These are phyloP conservation scores for Colletotrichum sp. DNA, from an alignment of 2,329 filamentous ascomycete genomes.

Conservation along the genomic window DNA sequence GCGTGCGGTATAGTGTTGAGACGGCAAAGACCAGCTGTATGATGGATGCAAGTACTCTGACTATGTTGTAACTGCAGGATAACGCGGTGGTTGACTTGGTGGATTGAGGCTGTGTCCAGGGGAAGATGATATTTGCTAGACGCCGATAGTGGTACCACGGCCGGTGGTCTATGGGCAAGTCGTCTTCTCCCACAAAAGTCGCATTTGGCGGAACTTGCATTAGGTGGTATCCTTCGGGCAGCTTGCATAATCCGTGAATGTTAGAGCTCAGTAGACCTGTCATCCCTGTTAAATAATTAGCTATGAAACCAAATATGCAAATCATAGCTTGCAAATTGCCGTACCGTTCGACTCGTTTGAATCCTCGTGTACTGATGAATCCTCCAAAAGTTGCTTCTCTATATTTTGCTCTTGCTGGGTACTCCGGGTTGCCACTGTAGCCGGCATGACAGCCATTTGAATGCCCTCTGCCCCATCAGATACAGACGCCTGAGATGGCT, in stretches of 20 bases:
- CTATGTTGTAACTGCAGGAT: rapidly evolving
- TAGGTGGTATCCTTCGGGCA: not conserved
- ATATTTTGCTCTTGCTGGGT: not conserved
- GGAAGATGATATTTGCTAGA: not conserved
- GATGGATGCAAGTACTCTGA: not conserved
- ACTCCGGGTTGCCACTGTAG: rapidly evolving
- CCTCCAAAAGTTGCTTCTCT: not conserved
- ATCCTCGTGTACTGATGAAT: not conserved
- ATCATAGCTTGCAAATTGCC: not conserved
- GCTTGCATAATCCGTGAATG: not conserved
- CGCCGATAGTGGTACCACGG: not conserved
- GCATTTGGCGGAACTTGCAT: not conserved
- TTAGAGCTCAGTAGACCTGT: not conserved
- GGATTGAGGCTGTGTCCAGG: not conserved
- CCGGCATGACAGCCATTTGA: not conserved
- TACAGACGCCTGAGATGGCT: rapidly evolving
- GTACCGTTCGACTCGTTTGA: not conserved
- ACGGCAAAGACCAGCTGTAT: not conserved
- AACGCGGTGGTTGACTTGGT: rapidly evolving
- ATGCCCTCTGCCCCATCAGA: not conserved
- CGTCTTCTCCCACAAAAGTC: not conserved
- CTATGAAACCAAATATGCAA: rapidly evolving
- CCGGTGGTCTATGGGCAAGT: not conserved
- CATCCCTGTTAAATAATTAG: too few species aligned
- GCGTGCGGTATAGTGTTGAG: not conserved